Conservation (phyloP, 345 rosid species). For the Barbarea vulgaris region DNA sequence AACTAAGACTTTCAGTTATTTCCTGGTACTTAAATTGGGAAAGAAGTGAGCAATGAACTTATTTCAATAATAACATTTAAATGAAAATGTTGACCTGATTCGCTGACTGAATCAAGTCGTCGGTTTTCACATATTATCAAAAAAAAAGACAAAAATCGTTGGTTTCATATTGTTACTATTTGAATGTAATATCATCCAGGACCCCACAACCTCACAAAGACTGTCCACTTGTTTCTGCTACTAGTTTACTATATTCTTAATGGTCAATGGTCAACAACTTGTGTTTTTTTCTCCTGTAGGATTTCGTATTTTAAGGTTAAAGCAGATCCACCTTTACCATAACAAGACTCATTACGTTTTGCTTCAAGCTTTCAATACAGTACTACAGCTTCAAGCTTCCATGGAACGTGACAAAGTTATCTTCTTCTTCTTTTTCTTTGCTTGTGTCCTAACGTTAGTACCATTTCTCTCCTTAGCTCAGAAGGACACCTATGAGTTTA, state of each 20-base stretch:
- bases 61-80: no score
- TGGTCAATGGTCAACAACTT: background rate
- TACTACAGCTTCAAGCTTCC: background rate
- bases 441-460: background rate
- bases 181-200: background rate
- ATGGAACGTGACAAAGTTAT: conserved; percentile 8
- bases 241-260: background rate
- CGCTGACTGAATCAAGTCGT: no score
- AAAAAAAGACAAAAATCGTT: background rate
- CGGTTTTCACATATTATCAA: no score
- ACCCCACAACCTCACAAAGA: conserved; percentile 2
- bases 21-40: conserved; percentile 1
- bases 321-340: background rate
- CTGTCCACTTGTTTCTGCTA: conserved; percentile 21
- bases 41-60: background rate
- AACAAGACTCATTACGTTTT: no score
- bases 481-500: conserved; percentile 10
- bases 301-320: background rate
- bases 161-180: background rate
- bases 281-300: conserved; percentile 10
- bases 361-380: background rate
- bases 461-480: conserved; percentile 20
- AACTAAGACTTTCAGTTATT: background rate
- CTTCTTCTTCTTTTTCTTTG: conserved; percentile 21
- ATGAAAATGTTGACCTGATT: no score